Evolutionary conservation across 2,329 filamentous ascomycete genomes (phyloP), one percentile per base, ranked within the genome.

Genomic region (Chaetomiaceae sp.): DNA sequence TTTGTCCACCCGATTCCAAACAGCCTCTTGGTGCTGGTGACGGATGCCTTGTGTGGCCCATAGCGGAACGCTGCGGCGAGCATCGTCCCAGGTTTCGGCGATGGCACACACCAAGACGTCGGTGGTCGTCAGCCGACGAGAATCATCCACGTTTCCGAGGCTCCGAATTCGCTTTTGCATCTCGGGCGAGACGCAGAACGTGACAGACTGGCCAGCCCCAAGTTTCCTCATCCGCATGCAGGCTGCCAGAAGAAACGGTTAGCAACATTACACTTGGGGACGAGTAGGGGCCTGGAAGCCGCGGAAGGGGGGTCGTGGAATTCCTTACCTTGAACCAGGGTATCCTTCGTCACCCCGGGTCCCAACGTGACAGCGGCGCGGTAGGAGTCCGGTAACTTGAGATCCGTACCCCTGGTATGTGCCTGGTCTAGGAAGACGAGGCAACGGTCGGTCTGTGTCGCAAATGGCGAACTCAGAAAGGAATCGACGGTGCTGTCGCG

Each of bases 181-280:
- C 53, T 89, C 86, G 1, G 72, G 62, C 0, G 82, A 75, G 1
- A 82, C 67, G 49, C 76, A 80, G 46, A 88, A 88, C 0, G 79
- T 69, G 0, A 89, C 76, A 0, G 80, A 82, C 58, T 90, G 86
- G 0, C 84, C 85, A 2, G 80, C 68, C 0, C 84, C 86, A 0
- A 91, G 73, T 54, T 84, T 80, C 10, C 86, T 68, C 78, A 90
- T 82, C 16, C 86, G 68, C 82, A 87, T 88, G 54, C 84, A 86
- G 0, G 84, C 84, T 81, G 46, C 16, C 11, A 61, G 42, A 21
- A 1, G 13, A n/a, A 27, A n/a, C 8, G 29, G n/a, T 55, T 33
- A 58, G 48, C 52, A n/a, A 21, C 8, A 11, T 2, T 6, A 7
- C n/a, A 32, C 27, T 18, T 13, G 21, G 41, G 14, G 5, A 32